Base-by-base conservation (phyloP, 73 alveolate genomes). In the Tetrahymena thermophila region DNA sequence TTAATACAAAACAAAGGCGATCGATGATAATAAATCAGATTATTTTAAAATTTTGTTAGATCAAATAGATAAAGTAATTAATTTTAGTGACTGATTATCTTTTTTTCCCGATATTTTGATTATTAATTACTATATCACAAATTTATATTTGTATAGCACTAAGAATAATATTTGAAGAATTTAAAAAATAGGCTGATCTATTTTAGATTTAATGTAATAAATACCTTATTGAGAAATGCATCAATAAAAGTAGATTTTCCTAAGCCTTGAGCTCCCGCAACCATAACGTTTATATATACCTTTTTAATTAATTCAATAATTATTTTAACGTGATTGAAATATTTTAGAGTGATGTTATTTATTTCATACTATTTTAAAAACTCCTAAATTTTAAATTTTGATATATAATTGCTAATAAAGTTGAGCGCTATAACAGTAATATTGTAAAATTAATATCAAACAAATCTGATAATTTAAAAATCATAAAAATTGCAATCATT, bases 201-300 rank as follows among this genome's bases (percentile, higher is more conserved):
- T 50, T 50, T 50, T 50, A 71, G 37, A n/a, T 23, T 71, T 10
- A 71, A 28, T 44, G 21, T 93, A 56, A 23, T 84, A 31, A 56
- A 23, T 38, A 55, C 94, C 56, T 85, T 85, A 35, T 95, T 95
- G 56, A 95, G 35, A 38, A 95, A n/a, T 3, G 94, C 95, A 40
- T 95, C 97, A 19, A 95, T 89, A 85, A 95, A 95, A 15, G 97
- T 95, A 28, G 95, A 85, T 42, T 95, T 95, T 19, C 97, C 97
- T 37, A 95, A 89, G 31, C 95, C 97, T 89, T 94, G 50, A 16
- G 43, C 50, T 13, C 97, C 97, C 31, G 38, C 97, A 5, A 95
- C 97, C 97, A 95, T 95, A 16, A 89, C 94, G 35, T 95, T 95
- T 0, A 95, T 34, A 28, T 43, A 89, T 5, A 85, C 94, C 97